These are phyloP conservation scores for Ophiostoma novo-ulmi DNA, from an alignment of 2,329 filamentous ascomycete genomes.

Conservation along the genomic window DNA sequence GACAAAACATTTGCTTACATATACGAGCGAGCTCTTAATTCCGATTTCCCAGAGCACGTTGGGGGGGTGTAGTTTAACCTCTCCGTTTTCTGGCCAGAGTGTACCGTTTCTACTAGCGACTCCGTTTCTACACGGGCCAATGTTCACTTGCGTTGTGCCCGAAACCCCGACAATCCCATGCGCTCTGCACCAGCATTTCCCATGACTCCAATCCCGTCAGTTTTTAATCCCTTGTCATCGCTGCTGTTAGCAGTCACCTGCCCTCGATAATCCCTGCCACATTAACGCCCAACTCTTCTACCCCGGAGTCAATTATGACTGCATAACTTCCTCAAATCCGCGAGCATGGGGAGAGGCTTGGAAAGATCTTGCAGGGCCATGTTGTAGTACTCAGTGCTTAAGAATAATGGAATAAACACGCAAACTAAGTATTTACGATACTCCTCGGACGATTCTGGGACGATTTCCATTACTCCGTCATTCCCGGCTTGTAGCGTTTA, in stretches of 20 bases:
- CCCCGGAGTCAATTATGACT: background rate
- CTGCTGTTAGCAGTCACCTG: background rate
- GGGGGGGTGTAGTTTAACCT: background rate
- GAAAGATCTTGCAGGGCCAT: background rate
- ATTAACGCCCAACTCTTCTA: background rate
- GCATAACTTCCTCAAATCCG: background rate
- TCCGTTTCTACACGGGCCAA: background rate
- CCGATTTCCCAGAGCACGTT: background rate
- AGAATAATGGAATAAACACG: no score
- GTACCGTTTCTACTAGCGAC: background rate
- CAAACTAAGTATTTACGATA: background rate
- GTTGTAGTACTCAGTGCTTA: no score
- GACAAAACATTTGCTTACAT: conserved; percentile 10
- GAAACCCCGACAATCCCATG: conserved; percentile 12
- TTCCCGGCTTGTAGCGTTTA: background rate
- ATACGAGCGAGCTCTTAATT: background rate
- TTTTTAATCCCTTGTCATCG: background rate
- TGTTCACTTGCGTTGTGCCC: conserved; percentile 2
- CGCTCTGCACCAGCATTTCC: background rate
- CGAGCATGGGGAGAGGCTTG: no score
- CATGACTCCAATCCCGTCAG: background rate
- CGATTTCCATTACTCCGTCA: background rate
- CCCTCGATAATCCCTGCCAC: background rate
- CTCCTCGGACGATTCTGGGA: background rate
- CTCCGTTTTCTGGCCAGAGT: background rate